These are phyloP conservation scores for Thraustotheca clavata DNA, from an alignment of 352 stramenopile genomes.

Conservation along the genomic window DNA sequence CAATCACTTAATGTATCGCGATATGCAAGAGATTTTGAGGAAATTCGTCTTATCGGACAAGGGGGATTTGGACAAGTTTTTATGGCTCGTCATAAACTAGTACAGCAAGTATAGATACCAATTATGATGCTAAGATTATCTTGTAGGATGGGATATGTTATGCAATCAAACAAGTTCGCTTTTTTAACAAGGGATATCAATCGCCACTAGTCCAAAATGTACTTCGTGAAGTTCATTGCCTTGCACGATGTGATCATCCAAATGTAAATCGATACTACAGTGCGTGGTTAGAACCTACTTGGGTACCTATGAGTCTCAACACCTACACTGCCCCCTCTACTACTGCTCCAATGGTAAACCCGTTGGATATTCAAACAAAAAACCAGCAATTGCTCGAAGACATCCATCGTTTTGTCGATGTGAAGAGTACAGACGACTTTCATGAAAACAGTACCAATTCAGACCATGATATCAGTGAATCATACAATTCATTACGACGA, in stretches of 20 bases:
- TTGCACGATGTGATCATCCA: constrained; percentile 18
- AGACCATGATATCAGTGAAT: neutral
- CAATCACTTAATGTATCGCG: constrained; percentile 20
- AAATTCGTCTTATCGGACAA: constrained; percentile 18
- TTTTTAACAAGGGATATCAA: constrained; percentile 22
- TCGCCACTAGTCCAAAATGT: constrained; percentile 21
- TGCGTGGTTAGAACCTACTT: constrained; percentile 21
- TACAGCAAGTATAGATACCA: neutral
- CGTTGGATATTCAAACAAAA: constrained; percentile 10
- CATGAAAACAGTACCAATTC: neutral
- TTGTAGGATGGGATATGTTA: constrained; percentile 20
- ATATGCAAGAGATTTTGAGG: constrained; percentile 21
- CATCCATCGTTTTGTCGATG: constrained; percentile 18
- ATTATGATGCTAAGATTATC: neutral
- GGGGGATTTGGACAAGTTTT: constrained; percentile 20
- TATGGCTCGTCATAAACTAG: constrained; percentile 21
- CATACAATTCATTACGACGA: neutral
- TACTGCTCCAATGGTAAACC: neutral
- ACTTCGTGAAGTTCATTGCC: constrained; percentile 21
- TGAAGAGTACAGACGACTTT: constrained; percentile 5
- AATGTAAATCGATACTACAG: constrained; percentile 23
- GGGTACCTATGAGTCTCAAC: constrained; percentile 3
- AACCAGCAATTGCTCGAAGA: constrained; percentile 14
- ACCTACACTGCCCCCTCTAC: neutral
- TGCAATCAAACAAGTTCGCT: constrained; percentile 22